Percentiles rank a stretch among this genome's conserved stretches.
Evolutionary conservation across 1,284 basidiomycete species (phyloP).

Genomic region (Vanrija pseudolonga): DNA sequence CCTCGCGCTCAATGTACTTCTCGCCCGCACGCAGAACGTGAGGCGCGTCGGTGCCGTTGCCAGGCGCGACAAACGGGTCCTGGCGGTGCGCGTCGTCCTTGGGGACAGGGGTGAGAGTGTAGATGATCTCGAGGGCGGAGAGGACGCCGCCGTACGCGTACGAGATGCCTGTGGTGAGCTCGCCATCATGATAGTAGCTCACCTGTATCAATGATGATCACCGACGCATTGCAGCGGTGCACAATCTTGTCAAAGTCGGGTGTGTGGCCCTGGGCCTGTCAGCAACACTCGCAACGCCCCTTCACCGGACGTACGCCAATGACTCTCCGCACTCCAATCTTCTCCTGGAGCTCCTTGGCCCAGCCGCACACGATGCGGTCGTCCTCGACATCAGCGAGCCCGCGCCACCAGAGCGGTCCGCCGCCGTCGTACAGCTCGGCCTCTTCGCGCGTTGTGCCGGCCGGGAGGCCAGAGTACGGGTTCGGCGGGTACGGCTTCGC

Average conservation of each 20-base stretch:
- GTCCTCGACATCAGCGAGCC: constrained; percentile 60
- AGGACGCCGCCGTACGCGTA: constrained; percentile 88
- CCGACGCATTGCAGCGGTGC: constrained; percentile 74
- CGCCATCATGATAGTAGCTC: no score
- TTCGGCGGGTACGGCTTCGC: constrained; percentile 75
- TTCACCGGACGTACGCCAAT: constrained; percentile 57
- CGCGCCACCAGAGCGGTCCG: constrained; percentile 86
- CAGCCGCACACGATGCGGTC: constrained; percentile 61
- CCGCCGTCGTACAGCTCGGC: constrained; percentile 65
- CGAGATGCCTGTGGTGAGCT: constrained; percentile 57
- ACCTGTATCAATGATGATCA: constrained; percentile 88
- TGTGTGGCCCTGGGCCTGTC: constrained; percentile 66
- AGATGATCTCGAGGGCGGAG: constrained; percentile 78
- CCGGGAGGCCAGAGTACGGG: constrained; percentile 71
- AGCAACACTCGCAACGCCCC: background rate
- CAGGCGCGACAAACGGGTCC: background rate
- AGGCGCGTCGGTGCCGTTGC: background rate
- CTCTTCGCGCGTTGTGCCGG: constrained; percentile 63
- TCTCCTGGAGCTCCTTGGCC: constrained; percentile 65
- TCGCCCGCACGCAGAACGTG: constrained; percentile 20
- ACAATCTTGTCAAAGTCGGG: constrained; percentile 81
- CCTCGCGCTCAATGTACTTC: constrained; percentile 68
- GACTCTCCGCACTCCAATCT: constrained; percentile 74
- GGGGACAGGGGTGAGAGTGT: constrained; percentile 56
- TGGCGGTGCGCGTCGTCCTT: background rate